A percentile compares a stretch with the other conserved stretches of the same genome.
phyloP scores from a whole-genome alignment of 2,329 filamentous ascomycete species.

The Paecilomyces niveus region DNA sequence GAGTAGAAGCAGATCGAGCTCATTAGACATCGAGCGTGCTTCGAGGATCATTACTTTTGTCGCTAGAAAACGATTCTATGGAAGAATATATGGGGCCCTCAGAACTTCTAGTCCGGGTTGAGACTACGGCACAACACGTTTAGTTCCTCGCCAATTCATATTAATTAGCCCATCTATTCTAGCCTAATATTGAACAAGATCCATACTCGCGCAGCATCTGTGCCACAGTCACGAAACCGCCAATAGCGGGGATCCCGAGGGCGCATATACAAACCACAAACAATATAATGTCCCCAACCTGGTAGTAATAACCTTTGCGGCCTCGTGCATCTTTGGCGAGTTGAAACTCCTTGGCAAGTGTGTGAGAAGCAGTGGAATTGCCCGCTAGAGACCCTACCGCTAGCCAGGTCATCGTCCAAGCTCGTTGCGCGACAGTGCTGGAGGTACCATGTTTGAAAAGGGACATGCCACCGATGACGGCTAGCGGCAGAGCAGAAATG shows the following conservation, averaged over 20 bases:
- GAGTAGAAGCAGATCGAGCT: too few relatives aligned
- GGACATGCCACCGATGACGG: slow-evolving; percentile 17
- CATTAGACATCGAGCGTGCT: background rate
- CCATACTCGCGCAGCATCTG: background rate
- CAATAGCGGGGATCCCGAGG: background rate
- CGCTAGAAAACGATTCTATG: background rate
- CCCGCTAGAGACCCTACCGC: slow-evolving; percentile 3
- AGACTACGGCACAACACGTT: background rate
- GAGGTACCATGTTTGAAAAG: slow-evolving; percentile 12
- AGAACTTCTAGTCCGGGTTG: background rate
- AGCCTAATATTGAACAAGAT: background rate
- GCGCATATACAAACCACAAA: background rate
- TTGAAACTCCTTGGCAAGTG: background rate
- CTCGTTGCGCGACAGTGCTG: slow-evolving; percentile 16
- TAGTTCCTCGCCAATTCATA: background rate
- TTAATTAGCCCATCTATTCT: background rate
- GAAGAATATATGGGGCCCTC: background rate
- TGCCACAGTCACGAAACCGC: background rate
- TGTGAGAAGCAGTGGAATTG: background rate
- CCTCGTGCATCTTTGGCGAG: background rate
- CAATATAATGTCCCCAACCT: background rate
- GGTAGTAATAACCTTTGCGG: background rate
- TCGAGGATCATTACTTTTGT: background rate
- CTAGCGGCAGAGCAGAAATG: slow-evolving; percentile 12
- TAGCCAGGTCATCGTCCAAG: slow-evolving; percentile 18